Base-by-base conservation (phyloP, 2,329 filamentous ascomycete genomes). In the Trichoderma endophyticum region DNA sequence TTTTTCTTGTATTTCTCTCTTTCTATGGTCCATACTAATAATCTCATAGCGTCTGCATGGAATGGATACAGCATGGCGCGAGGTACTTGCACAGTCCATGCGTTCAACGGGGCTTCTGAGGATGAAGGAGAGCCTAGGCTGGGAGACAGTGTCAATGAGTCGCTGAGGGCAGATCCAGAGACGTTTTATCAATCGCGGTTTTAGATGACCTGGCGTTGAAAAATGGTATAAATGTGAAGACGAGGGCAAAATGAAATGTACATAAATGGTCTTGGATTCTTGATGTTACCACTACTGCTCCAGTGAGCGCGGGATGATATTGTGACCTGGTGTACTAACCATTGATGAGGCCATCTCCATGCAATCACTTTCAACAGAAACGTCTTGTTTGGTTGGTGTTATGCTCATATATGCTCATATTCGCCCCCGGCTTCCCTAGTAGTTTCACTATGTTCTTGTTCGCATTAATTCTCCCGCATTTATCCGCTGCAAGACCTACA, bases 11-110 rank as follows among this genome's bases (percentile, higher is more conserved):
- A 18, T 6, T 4, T 39, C 8, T 12, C 2, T 24, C 14, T 18
- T 4, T 14, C 24, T 4, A 18, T 4, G 14, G 56, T 6, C 4
- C 7, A 39, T 56, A 9, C 34, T 68, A 68, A 34, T 15, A 39
- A 18, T 51, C 72, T 56, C 74, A 5, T 60, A 93, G 94, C 94
- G 51, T 96, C 94, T 9, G 90, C 91, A 0, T 94, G 93, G 91
- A 95, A 95, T 75, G 93, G 93, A 26, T 92, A 90, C 82, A 91
- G 90, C 62, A 90, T 92, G 80, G 87, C 89, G 0, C 86, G 88
- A 18, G 93, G 93, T 14, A 95, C 93, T 1, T 94, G 92, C 74
- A 92, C 92, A 0, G 80, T 95, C 21, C 94, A 97, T 79, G 89
- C 89, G 1, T 96, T 91, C 86, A 94, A 94, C 73, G 91, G 94